Base-by-base conservation (phyloP, 192 early-diverging fungal species). In the Obelidium mucronatum region DNA sequence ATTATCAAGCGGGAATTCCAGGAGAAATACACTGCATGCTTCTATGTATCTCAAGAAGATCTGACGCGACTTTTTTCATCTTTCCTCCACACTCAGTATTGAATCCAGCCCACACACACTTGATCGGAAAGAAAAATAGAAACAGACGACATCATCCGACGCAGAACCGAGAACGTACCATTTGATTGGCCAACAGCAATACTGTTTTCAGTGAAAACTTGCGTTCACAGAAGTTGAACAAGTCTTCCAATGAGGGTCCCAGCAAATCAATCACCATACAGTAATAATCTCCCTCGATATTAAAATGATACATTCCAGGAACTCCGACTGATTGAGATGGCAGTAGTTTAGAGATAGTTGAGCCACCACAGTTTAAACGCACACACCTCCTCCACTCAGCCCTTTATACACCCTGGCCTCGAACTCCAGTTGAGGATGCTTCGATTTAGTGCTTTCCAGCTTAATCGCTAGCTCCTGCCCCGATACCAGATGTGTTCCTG, bases 391-490 rank as follows among this genome's bases (percentile, higher is more conserved):
- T 42, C 96, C 95, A 11, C 93, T 93, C 62, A 99, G 87, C n/a
- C 93, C 85, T 78, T 95, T 96, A 88, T 98, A 98, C 30, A 99
- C 95, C 80, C 92, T 90, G 40, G 95, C 91, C 79, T 99, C 98
- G 79, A 97, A 98, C 82, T 98, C 97, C 8, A 99, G 87, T 80
- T 98, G 97, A 44, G 96, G 96, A 76, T 99, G 97, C 80, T 94
- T 93, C 33, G 97, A 94, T 84, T 94, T 94, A 53, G 93, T 89
- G n/a, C 90, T 87, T 85, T 99, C 98, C 36, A 99, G 87, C 83
- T 99, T 99, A 83, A 98, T 96, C 48, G 97, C 98, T 3, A 99
- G 94, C 79, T 98, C 95, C 80, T 99, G 95, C 54, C 93, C 93
- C 54, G 91, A 94, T 73, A 91, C 85, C 34, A 96, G 84, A 77